These are phyloP conservation scores for Jaapia argillacea DNA, from an alignment of 768 basidiomycete genomes.

Conservation along the genomic window DNA sequence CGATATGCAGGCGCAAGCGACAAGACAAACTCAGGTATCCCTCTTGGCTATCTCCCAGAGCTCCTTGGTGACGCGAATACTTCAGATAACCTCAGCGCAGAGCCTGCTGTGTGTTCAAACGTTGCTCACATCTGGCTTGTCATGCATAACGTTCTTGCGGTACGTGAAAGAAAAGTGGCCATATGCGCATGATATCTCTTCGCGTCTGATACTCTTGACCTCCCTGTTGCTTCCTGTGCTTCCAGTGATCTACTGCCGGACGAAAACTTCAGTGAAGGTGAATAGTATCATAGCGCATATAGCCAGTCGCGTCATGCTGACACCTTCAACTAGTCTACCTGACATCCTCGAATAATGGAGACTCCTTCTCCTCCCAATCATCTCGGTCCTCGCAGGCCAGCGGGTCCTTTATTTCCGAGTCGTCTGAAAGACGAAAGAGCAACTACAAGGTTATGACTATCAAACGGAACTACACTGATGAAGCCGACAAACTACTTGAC, in stretches of 20 bases:
- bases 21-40: background rate
- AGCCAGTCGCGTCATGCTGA: conserved; percentile 2
- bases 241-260: conserved; percentile 64
- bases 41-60: background rate
- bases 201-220: no score
- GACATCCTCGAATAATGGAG: conserved; percentile 29
- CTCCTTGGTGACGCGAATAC: background rate
- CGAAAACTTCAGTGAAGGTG: conserved; percentile 70
- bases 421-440: conserved; percentile 33
- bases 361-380: conserved; percentile 15
- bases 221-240: conserved; percentile 1
- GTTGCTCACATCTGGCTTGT: conserved; percentile 60
- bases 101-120: conserved; percentile 67
- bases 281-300: conserved; percentile 5
- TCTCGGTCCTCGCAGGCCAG: no score
- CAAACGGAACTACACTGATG: conserved; percentile 68
- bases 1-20: background rate
- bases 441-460: conserved; percentile 68
- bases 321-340: conserved; percentile 42
- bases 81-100: conserved; percentile 31
- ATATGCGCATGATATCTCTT: background rate
- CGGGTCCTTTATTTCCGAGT: conserved; percentile 27
- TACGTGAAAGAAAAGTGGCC: conserved; percentile 11
- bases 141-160: conserved; percentile 74
- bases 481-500: conserved; percentile 75